Conservation (phyloP, 345 rosid genomes). For the Salix suchowensis region DNA sequence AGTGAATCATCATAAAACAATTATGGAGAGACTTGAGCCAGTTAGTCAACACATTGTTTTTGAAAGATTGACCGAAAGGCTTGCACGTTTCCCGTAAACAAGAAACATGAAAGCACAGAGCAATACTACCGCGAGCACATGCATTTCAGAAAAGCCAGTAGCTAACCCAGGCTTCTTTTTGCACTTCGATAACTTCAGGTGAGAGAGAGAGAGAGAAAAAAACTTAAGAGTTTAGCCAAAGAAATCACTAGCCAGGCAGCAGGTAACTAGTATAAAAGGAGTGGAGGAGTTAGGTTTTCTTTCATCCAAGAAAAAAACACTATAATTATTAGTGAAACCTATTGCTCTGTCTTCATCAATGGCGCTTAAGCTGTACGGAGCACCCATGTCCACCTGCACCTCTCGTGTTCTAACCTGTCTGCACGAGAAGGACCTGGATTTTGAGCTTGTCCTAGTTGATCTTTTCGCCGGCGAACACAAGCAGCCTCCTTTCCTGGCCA, state of each 20-base stretch:
- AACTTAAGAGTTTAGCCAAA: too few relatives aligned
- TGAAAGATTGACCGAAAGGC: neutral
- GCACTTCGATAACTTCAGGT: too few relatives aligned
- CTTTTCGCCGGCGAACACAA: slow-evolving; percentile 66
- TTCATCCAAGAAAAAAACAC: neutral
- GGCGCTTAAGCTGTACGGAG: slow-evolving; percentile 65
- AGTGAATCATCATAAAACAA: too few relatives aligned
- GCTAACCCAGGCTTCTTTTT: neutral
- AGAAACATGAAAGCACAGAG: neutral
- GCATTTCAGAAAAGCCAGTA: neutral
- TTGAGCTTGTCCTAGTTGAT: slow-evolving; percentile 62
- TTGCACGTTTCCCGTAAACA: neutral
- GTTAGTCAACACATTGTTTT: neutral
- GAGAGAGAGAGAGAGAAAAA: too few relatives aligned
- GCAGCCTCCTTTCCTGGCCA: slow-evolving; percentile 52
- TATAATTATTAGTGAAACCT: neutral
- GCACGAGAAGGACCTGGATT: slow-evolving; percentile 62
- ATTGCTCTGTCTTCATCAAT: slow-evolving; percentile 16
- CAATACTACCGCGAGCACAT: neutral
- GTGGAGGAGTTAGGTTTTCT: neutral
- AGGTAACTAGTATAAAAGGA: neutral
- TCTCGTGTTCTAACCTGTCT: slow-evolving; percentile 59
- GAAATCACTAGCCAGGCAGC: neutral
- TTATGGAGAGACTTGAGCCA: neutral
- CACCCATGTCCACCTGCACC: slow-evolving; percentile 66